phyloP scores from a whole-genome alignment of 345 rosid genomes.

The Eutrema heterophyllum region DNA sequence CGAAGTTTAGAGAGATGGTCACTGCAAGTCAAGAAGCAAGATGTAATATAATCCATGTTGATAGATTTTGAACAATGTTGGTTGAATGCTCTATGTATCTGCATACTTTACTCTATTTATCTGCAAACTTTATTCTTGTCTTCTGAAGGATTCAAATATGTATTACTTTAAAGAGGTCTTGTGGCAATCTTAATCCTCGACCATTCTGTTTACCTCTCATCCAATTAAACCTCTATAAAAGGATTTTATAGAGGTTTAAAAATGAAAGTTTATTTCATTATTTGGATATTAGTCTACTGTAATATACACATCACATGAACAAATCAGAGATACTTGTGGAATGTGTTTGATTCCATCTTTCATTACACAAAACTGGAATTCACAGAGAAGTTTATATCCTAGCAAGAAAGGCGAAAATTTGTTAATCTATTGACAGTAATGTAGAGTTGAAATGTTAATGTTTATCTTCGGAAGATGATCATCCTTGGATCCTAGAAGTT shows the following conservation, averaged over 20 bases:
- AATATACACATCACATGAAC: neutral
- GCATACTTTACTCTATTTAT: neutral
- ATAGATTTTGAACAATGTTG: neutral
- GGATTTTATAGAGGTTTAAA: too few relatives aligned
- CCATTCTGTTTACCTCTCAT: neutral
- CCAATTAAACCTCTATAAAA: too few relatives aligned
- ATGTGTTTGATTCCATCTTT: neutral
- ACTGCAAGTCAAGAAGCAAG: neutral
- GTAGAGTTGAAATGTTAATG: neutral
- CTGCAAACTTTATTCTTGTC: neutral
- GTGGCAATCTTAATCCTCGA: neutral
- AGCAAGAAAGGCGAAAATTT: neutral
- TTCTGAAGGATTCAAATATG: neutral
- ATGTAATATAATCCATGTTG: too few relatives aligned
- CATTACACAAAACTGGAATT: neutral
- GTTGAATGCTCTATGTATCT: neutral
- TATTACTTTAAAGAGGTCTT: neutral
- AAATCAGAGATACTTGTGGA: neutral
- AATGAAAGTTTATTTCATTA: too few relatives aligned
- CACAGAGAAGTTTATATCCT: neutral
- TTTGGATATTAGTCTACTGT: too few relatives aligned
- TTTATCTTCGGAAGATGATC: neutral
- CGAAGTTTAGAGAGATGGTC: neutral
- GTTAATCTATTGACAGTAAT: neutral
- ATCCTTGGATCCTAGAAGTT: slow-evolving; percentile 28